Base-by-base conservation (phyloP, 2,329 filamentous ascomycete species). In the Coniella lustricola region DNA sequence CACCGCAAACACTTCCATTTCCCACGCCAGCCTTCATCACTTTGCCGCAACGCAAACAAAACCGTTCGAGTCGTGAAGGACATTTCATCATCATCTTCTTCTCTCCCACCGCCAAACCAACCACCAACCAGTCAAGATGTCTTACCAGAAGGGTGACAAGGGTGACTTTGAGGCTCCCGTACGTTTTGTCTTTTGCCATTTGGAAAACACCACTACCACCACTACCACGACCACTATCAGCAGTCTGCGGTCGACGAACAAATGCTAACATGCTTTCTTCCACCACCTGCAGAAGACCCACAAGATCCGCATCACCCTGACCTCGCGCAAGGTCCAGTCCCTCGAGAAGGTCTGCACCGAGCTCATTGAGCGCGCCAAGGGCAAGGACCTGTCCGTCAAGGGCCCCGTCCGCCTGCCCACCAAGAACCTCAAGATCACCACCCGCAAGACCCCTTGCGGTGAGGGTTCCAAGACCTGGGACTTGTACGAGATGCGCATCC, bases 381-480 rank as follows among this genome's bases (percentile, higher is more conserved):
- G 79, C 79, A 98, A 98, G 90, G 90, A 94, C 70, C 87, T 98
- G 67, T 86, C 87, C 70, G 89, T 95, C 78, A 97, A 97, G 86
- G 91, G 93, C 67, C 90, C 91, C 70, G 91, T 97, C 74, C 90
- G 91, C 68, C 86, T 96, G 66, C 90, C 93, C 65, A 96, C 90
- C 79, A 95, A 96, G 85, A 88, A 82, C 71, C 82, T 97, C 67
- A 89, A 93, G 81, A 83, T 95, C 80, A 89, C 87, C 71, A 95
- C 93, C 80, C 87, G 93, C 69, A 98, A 98, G 87, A 97, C 93
- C 59, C 93, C 93, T 72, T 93, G 87, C 77, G 93, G 93, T 87
- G 93, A 98, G 84, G 93, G 93, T 77, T 94, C 87, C 75, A 98
- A 98, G 89, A 98, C 93, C 69, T 98, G 93, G 93, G 93, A 97